These are phyloP conservation scores for Neoarthrinium moseri DNA, from an alignment of 2,329 filamentous ascomycete species.

Conservation along the genomic window DNA sequence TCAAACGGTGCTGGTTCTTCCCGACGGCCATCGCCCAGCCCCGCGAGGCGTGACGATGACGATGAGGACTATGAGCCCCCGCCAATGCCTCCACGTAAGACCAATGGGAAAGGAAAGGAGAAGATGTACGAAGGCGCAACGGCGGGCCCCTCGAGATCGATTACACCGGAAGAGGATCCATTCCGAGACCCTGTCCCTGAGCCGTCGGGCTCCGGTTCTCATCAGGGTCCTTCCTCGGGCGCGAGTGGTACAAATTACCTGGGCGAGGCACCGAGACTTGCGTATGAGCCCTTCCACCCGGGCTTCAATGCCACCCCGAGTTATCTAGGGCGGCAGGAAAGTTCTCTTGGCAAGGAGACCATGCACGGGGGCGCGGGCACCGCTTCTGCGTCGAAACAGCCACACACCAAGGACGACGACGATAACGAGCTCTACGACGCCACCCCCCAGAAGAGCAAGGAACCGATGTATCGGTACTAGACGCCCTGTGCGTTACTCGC, in stretches of 20 bases:
- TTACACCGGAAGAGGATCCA: constrained; percentile 30
- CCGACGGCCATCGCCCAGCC: constrained; percentile 6
- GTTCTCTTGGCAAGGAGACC: constrained; percentile 36
- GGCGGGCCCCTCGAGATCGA: constrained; percentile 27
- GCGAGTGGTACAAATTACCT: constrained; percentile 17
- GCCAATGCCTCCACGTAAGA: constrained; percentile 21
- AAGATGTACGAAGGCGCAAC: constrained; percentile 19
- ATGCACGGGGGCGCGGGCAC: constrained; percentile 36
- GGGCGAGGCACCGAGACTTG: constrained; percentile 24
- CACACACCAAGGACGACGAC: constrained; percentile 6
- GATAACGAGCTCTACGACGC: constrained; percentile 11
- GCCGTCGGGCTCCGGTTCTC: constrained; percentile 13
- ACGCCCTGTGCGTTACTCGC: no score
- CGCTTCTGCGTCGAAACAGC: not conserved
- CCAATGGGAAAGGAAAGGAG: constrained; percentile 31
- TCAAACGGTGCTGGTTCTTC: constrained; percentile 8
- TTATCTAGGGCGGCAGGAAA: constrained; percentile 38
- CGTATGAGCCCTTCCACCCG: constrained; percentile 33
- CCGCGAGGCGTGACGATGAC: not conserved
- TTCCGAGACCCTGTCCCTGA: constrained; percentile 31
- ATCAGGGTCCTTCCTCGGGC: constrained; percentile 15
- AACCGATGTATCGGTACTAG: constrained; percentile 17
- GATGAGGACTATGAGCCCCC: constrained; percentile 25
- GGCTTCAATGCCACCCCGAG: constrained; percentile 31
- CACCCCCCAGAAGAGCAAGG: constrained; percentile 14